Evolutionary conservation across 352 stramenopile genomes (phyloP).

Genomic region (Pythium apleroticum): DNA sequence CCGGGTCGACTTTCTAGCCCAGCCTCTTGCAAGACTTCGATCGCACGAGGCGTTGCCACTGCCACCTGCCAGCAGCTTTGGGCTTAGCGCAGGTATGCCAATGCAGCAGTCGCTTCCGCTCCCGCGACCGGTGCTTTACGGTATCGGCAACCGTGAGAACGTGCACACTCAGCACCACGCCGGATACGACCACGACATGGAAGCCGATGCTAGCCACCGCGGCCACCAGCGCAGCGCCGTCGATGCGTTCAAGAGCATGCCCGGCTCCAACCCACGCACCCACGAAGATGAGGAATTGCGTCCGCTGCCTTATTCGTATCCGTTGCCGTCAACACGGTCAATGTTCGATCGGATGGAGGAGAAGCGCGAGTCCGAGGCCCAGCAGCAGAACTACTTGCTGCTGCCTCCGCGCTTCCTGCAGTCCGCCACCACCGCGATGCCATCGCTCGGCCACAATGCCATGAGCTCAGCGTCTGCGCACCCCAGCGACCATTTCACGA

Average conservation of each 20-base stretch:
- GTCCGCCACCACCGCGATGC: slow-evolving; percentile 1
- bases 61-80: slow-evolving; percentile 21
- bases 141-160: slow-evolving; percentile 16
- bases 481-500: slow-evolving; percentile 13
- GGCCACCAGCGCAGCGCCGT: neutral
- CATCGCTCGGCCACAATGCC: slow-evolving; percentile 14
- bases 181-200: slow-evolving; percentile 3
- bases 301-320: slow-evolving; percentile 23
- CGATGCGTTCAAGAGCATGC: slow-evolving; percentile 23
- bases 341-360: slow-evolving; percentile 16
- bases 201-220: neutral
- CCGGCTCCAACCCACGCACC: slow-evolving; percentile 12
- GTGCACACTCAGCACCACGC: slow-evolving; percentile 10
- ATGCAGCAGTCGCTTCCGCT: slow-evolving; percentile 14
- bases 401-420: slow-evolving; percentile 18
- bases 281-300: slow-evolving; percentile 22
- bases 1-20: slow-evolving; percentile 63
- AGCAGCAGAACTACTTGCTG: slow-evolving; percentile 10
- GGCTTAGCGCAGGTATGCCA: slow-evolving; percentile 12
- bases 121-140: slow-evolving; percentile 2
- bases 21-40: slow-evolving; percentile 24
- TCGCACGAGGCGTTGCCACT: slow-evolving; percentile 14
- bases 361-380: slow-evolving; percentile 19
- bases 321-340: neutral
- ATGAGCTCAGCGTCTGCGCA: slow-evolving; percentile 2